phyloP scores from a whole-genome alignment of 1,139 yeast species.

The Blastobotrys elegans region DNA sequence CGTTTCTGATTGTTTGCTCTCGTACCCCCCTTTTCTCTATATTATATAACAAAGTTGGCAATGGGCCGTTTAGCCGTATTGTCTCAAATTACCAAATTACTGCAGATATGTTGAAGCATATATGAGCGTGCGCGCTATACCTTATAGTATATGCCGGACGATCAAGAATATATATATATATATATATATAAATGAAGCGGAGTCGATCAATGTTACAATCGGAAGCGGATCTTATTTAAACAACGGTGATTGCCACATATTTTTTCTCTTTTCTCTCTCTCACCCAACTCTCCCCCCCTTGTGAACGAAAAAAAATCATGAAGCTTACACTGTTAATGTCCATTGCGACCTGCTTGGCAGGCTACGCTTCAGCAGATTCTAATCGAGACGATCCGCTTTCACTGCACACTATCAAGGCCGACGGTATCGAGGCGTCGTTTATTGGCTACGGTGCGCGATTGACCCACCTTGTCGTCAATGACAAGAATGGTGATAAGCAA shows the following conservation, averaged over 20 bases:
- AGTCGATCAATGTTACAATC: background rate
- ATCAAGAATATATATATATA: background rate
- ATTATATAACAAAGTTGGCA: no score
- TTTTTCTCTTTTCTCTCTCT: background rate
- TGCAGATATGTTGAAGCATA: no score
- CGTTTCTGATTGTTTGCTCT: background rate
- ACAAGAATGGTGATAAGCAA: slow-evolving; percentile 12
- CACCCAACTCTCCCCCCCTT: background rate
- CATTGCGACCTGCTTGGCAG: background rate
- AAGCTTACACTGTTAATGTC: background rate
- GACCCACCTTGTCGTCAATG: slow-evolving; percentile 14
- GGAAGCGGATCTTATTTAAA: background rate
- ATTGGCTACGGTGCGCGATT: slow-evolving; percentile 17
- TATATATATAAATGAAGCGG: background rate
- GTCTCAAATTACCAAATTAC: no score
- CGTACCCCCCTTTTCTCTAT: no score
- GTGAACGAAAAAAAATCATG: background rate
- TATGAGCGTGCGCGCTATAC: no score
- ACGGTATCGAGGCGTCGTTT: slow-evolving; percentile 16
- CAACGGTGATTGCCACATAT: background rate
- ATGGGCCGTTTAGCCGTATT: no score
- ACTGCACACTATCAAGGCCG: slow-evolving; percentile 15
- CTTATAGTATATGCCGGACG: background rate
- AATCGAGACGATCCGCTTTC: slow-evolving; percentile 10
- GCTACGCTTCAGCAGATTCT: background rate